Percentiles rank a stretch among this genome's conserved stretches.
phyloP scores from a whole-genome alignment of 352 stramenopile genomes.

The Phytophthora multivora region DNA sequence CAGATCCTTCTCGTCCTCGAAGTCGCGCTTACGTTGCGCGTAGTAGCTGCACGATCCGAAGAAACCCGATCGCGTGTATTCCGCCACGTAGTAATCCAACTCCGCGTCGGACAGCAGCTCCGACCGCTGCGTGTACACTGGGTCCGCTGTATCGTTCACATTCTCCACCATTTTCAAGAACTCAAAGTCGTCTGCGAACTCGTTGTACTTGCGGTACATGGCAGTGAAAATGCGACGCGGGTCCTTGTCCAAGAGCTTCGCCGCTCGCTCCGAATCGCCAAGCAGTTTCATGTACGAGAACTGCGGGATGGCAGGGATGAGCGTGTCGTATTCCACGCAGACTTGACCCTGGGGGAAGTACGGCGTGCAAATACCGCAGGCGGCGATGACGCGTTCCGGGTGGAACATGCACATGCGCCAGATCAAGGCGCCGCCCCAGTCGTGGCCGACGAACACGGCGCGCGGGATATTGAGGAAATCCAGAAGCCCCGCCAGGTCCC shows the following conservation, averaged over 20 bases:
- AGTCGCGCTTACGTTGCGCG: constrained; percentile 52
- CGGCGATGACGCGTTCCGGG: constrained; percentile 50
- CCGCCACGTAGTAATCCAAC: constrained; percentile 53
- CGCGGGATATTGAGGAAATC: constrained; percentile 66
- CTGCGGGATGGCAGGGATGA: constrained; percentile 46
- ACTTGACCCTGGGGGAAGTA: constrained; percentile 49
- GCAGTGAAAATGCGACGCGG: constrained; percentile 53
- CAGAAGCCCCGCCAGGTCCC: constrained; percentile 48
- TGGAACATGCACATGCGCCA: constrained; percentile 75
- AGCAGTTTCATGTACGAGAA: constrained; percentile 76
- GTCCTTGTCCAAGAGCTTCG: constrained; percentile 41
- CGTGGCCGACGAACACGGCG: constrained; percentile 69
- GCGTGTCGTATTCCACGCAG: constrained; percentile 47
- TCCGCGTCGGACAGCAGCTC: constrained; percentile 52
- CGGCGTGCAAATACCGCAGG: constrained; percentile 64
- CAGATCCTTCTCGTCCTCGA: constrained; percentile 49
- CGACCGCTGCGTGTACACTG: constrained; percentile 43
- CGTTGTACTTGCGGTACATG: constrained; percentile 49
- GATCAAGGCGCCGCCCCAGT: constrained; percentile 63
- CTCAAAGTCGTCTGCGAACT: constrained; percentile 36
- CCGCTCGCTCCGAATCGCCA: constrained; percentile 37
- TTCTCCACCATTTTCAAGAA: constrained; percentile 38
- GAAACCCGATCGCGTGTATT: constrained; percentile 59
- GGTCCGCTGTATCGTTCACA: constrained; percentile 33
- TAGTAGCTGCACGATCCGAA: constrained; percentile 62